Base-by-base conservation (phyloP, 306 rosid genomes). In the Quercus suber region DNA sequence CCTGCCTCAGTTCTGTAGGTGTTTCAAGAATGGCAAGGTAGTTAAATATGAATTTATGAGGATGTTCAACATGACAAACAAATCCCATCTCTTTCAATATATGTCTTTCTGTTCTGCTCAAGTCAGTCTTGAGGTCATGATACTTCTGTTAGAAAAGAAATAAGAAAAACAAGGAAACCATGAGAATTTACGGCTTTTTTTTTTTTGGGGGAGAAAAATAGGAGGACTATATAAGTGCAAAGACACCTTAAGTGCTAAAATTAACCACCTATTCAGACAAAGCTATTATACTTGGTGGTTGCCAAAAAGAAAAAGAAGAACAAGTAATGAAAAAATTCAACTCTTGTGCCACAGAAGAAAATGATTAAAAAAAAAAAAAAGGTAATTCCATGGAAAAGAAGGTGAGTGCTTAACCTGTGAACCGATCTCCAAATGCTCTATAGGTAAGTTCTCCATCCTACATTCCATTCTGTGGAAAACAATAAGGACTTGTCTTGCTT, bases 81-180 rank as follows among this genome's bases (percentile, higher is more conserved):
- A 96, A 96, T 74, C 94, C 99, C 98, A 96, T 96, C 88, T 96
- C 98, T 86, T 96, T 96, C 94, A 96, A 81, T 85, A 93, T 93
- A 87, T 96, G 98, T 73, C 97, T 91, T 80, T 96, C 99, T 73
- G 99, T 90, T 86, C 93, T 90, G 79, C 94, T 96, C 88, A 96
- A 82, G 82, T 93, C 97, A 81, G 81, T 88, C 83, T 95, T 95
- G 81, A 93, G 78, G 60, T 91, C 97, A 3, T 89, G 81, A 78
- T 96, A 96, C 86, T 96, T 90, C 98, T 96, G 89, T 67, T 76
- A 73, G 76, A 72, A 41, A 68, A 12, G 76, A 52, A 57, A 7
- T 41, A 57, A 74, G 45, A 65, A 10, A 20, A 75, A 51, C 10
- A 18, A 67, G 18, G 27, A 64, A 67, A 67, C 72, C 15, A 33